Percentiles rank a stretch among this genome's conserved stretches.
These are phyloP conservation scores for Wickerhamomyces chambardii DNA, from an alignment of 805 yeast genomes.

Conservation along the genomic window DNA sequence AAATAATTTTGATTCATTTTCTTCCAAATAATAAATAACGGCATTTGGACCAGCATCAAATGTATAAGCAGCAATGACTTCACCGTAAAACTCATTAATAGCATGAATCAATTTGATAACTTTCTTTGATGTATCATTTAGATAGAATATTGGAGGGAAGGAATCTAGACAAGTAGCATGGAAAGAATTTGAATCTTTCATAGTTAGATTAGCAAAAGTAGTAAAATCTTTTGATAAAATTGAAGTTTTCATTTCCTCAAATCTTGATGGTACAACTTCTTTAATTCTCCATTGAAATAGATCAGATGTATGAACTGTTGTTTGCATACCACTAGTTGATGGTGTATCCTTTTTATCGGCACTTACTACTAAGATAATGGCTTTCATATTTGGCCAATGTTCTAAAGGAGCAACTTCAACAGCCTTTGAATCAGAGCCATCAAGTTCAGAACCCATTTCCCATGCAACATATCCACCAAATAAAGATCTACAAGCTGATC, in stretches of 20 bases:
- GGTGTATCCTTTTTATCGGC: conserved; percentile 94
- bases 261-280: conserved; percentile 82
- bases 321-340: conserved; percentile 94
- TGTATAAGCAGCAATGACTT: conserved; percentile 86
- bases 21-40: conserved; percentile 78
- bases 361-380: conserved; percentile 85
- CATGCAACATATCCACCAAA: conserved; percentile 98
- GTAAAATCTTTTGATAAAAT: conserved; percentile 70
- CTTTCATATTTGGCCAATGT: conserved; percentile 93
- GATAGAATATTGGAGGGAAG: conserved; percentile 89
- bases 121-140: conserved; percentile 84
- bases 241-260: conserved; percentile 70
- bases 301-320: conserved; percentile 83
- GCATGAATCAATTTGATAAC: conserved; percentile 72
- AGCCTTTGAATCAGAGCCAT: conserved; percentile 93
- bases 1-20: conserved; percentile 67
- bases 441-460: conserved; percentile 80
- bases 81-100: conserved; percentile 49
- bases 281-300: conserved; percentile 73
- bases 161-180: conserved; percentile 98
- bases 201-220: conserved; percentile 81
- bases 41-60: conserved; percentile 99
- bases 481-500: conserved; percentile 95
- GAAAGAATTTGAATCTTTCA: conserved; percentile 95
- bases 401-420: conserved; percentile 77